Percentiles rank a stretch among this genome's conserved stretches.
Evolutionary conservation across 805 yeast genomes (phyloP).

Genomic region (Ogataea ramenticola): DNA sequence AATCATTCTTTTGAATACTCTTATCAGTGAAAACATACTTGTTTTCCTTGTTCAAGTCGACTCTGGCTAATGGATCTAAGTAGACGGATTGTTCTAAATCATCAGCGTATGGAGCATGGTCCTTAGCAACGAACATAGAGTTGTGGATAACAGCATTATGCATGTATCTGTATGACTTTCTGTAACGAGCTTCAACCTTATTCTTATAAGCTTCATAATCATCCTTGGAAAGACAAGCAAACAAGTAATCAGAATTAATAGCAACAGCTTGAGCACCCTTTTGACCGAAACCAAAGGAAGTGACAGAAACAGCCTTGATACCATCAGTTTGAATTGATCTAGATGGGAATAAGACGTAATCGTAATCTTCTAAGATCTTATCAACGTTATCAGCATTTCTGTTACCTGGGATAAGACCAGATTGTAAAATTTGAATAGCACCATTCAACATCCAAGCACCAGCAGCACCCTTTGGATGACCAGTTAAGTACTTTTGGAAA

Average conservation of each 20-base stretch:
- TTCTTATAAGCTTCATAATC: constrained; percentile 64
- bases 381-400: constrained; percentile 98
- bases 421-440: constrained; percentile 83
- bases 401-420: constrained; percentile 97
- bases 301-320: constrained; percentile 91
- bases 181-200: constrained; percentile 76
- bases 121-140: constrained; percentile 88
- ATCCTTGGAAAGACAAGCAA: constrained; percentile 65
- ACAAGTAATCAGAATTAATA: constrained; percentile 90
- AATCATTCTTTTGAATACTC: constrained; percentile 37
- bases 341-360: constrained; percentile 89
- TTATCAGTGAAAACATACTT: constrained; percentile 41
- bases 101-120: constrained; percentile 84
- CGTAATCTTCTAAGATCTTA: constrained; percentile 69
- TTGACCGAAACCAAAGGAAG: constrained; percentile 99
- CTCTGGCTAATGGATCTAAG: constrained; percentile 92
- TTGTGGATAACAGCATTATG: constrained; percentile 90
- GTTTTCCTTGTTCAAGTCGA: constrained; percentile 29
- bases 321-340: constrained; percentile 93
- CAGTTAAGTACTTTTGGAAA: constrained; percentile 97
- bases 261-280: constrained; percentile 96
- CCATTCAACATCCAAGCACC: constrained; percentile 99
- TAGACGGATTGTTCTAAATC: constrained; percentile 86
- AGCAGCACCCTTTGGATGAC: constrained; percentile 99
- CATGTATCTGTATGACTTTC: constrained; percentile 87